Evolutionary conservation across 768 basidiomycete genomes (phyloP), one percentile per base, ranked within the genome.

Genomic region (Porphyrellus cyaneotinctus): DNA sequence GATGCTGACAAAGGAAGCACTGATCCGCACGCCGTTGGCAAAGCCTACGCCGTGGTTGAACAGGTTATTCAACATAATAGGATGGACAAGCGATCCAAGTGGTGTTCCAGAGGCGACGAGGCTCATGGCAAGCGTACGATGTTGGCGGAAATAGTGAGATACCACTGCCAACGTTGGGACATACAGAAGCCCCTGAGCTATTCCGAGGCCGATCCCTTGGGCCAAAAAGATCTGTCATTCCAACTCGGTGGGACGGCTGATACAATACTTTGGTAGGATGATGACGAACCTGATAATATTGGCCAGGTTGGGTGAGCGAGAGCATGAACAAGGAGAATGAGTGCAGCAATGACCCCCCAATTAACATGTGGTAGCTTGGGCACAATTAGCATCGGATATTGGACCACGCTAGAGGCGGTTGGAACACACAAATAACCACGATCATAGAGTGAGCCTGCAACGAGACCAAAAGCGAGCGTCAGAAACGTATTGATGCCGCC

Each of bases 381-480:
- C n/a, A 32, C 4, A 12, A 43, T 60, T 6, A 60, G 49, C n/a
- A 36, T 49, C 6, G 11, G 43, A 30, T 12, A 0, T 22, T 36
- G 1, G 31, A 33, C 30, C 15, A 22, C 12, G 11, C 6, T 9
- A 0, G 17, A 37, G 11, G 14, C 18, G 3, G 4, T 20, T 17
- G 4, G 4, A 24, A 56, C 63, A 22, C 51, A 77, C 75, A 78
- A 80, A 67, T 78, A 76, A 46, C 81, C 81, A 15, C 69, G 69
- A 47, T 83, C 82, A 54, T 76, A 78, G 7, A 75, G 70, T 45
- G 70, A 59, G 2, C 81, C 81, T 7, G 74, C 62, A 31, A 79
- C 31, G 10, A 77, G 49, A 17, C 78, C 72, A 15, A 67, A 56
- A 0, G 64, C 61, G 23, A 75, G 56, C n/a, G 70, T 54, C 14